Base-by-base conservation (phyloP, 306 rosid genomes). In the Pachyrhizus erosus region DNA sequence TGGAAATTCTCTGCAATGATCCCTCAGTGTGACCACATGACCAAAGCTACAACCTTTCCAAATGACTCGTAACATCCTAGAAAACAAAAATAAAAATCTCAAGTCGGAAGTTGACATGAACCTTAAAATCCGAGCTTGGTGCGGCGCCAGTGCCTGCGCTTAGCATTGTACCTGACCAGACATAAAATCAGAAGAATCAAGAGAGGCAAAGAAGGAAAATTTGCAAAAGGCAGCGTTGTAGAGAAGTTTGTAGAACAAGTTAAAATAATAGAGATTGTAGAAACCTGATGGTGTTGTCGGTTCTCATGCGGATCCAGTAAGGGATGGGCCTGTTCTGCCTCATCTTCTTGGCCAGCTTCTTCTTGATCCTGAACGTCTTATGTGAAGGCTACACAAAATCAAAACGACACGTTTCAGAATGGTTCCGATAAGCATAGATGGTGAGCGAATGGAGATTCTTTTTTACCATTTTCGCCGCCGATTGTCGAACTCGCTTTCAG, bases 141-240 rank as follows among this genome's bases (percentile, higher is more conserved):
- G 78, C 97, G 95, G 73, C 97, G 97, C 97, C 97, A 92, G 88
- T 92, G 97, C 90, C 97, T 89, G 78, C 97, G 95, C 89, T 92
- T 92, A 3, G 95, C 97, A 29, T 92, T 92, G 67, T 93, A 91
- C 87, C 97, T 92, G 80, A 73, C 5, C n/a, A 46, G 20, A 75
- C 29, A 54, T 3, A 72, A 20, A 45, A 45, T 0, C 1, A 54
- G 0, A 43, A 69, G 3, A 46, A 11, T 0, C 12, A 21, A 69
- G 1, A 15, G 20, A 48, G 18, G 4, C 14, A 13, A 29, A 6
- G 21, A 0, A 0, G 20, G 2, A 49, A 31, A 6, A 75, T 8
- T 3, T 2, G 7, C 45, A 61, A 45, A 18, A 5, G 8, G 12
- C 1, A 48, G 20, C 55, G 7, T 14, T 46, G 2, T 0, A 1